phyloP scores from a whole-genome alignment of 1,284 basidiomycete species.

The Ganoderma lingzhi region DNA sequence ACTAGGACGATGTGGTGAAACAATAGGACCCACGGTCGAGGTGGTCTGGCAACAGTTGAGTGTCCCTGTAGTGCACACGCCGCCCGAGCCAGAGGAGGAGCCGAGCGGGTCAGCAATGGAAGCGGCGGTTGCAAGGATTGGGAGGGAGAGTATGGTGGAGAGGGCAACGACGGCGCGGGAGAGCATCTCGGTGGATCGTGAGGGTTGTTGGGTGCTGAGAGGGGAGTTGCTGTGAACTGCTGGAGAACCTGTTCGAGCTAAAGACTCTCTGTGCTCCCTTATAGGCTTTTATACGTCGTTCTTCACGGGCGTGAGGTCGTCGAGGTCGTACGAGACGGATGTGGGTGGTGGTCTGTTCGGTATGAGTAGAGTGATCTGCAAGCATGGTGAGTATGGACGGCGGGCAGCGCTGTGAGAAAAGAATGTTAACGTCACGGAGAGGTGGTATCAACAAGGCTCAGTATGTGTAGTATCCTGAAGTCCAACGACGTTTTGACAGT shows the following conservation, averaged over 20 bases:
- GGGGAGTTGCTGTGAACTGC: slow-evolving; percentile 3
- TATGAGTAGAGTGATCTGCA: neutral
- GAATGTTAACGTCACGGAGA: neutral
- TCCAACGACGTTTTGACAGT: neutral
- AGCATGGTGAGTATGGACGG: neutral
- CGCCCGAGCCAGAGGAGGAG: neutral
- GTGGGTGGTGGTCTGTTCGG: neutral
- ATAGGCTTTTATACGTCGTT: neutral
- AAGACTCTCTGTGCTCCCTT: neutral
- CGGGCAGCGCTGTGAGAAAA: neutral
- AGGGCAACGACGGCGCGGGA: slow-evolving; percentile 21
- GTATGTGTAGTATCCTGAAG: neutral
- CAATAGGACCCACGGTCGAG: slow-evolving; percentile 22
- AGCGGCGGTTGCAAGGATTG: slow-evolving; percentile 40
- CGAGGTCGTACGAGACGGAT: neutral
- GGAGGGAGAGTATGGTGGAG: slow-evolving; percentile 31
- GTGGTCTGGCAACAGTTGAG: slow-evolving; percentile 44
- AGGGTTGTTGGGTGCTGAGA: slow-evolving; percentile 2
- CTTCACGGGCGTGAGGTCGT: neutral
- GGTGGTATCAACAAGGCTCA: neutral
- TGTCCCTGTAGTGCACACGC: slow-evolving; percentile 38
- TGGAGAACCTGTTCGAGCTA: slow-evolving; percentile 9
- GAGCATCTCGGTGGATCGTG: slow-evolving; percentile 24
- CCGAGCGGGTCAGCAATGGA: slow-evolving; percentile 14
- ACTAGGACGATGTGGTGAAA: neutral